phyloP scores from a whole-genome alignment of 306 rosid genomes.

The Ormosia semicastrata region DNA sequence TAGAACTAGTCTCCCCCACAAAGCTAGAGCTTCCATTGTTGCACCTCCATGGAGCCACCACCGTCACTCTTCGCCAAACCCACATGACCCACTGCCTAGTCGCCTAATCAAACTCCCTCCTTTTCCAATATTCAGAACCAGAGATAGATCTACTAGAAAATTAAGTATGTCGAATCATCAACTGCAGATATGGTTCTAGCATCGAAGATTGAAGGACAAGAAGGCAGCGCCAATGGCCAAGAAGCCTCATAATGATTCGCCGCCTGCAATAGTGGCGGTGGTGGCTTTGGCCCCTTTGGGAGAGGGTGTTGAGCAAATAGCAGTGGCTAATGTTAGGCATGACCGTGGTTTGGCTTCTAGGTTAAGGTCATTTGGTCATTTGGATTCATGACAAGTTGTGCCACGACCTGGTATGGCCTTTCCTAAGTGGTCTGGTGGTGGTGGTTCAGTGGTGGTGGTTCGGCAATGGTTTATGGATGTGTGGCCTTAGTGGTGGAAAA shows the following conservation, averaged over 20 bases:
- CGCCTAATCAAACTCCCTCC: no score
- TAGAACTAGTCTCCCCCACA: not conserved
- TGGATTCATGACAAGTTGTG: constrained; percentile 35
- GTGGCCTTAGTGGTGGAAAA: no score
- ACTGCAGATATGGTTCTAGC: constrained; percentile 87
- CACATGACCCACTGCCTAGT: no score
- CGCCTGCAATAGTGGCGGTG: not conserved
- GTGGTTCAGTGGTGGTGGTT: no score
- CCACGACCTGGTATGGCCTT: constrained; percentile 35
- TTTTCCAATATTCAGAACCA: no score
- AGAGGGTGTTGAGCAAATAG: constrained; percentile 39
- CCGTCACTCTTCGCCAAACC: no score
- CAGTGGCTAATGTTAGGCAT: constrained; percentile 29
- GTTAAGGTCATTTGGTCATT: constrained; percentile 24
- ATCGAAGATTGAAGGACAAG: constrained; percentile 69
- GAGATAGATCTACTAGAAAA: no score
- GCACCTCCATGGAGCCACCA: no score
- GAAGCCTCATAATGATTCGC: constrained; percentile 37
- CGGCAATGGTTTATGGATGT: no score
- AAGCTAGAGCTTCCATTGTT: no score
- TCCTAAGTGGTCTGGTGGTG: no score
- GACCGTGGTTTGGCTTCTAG: constrained; percentile 37
- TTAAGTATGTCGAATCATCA: constrained; percentile 74
- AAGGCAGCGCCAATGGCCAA: constrained; percentile 29
- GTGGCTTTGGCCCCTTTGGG: not conserved